Evolutionary conservation across 75 land plant species (phyloP), one percentile per base, ranked within the genome.

Genomic region (Azolla pinnata): DNA sequence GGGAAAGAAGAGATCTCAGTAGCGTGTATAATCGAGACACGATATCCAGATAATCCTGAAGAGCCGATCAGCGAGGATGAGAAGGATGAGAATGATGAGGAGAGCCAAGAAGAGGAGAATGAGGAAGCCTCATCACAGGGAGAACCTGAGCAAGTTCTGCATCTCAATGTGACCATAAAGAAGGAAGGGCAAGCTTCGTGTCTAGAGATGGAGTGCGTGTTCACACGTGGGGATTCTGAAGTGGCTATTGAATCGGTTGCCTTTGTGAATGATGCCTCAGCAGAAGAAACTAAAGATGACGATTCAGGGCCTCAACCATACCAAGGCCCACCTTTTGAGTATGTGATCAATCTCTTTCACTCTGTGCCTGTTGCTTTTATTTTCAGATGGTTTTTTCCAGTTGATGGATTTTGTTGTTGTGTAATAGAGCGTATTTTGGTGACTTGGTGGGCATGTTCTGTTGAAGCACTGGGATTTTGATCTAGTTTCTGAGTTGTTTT

Each of bases 261-360:
- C 2, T 52, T 2, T 26, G 5, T 52, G 1, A 23, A 52, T 52
- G 26, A 23, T 12, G 28, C 24, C 2, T 2, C 25, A 27, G 9
- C 54, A 10, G 54, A 21, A 2, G 29, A 52, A 1, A 1, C 29
- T 24, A 29, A 52, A 25, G 14, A 52, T 33, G 60, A 60, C 8
- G 8, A 1, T 25, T n/a, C n/a, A n/a, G 25, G 24, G 29, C 48
- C 49, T 18, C 49, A 46, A 18, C 29, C 8, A 2, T 73, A 67
- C 10, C 57, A 57, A 7, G 75, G 75, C n/a, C 75, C 75, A 5
- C 59, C 40, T 29, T 66, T 73, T 58, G 29, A 48, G 75, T 71
- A 27, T 64, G 73, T 69, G n/a, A n/a, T n/a, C n/a, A n/a, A n/a
- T n/a, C n/a, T n/a, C n/a, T n/a, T n/a, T n/a, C n/a, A n/a, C n/a